Evolutionary conservation across 2,329 filamentous ascomycete genomes (phyloP).

Genomic region (Fusarium praegraminearum): DNA sequence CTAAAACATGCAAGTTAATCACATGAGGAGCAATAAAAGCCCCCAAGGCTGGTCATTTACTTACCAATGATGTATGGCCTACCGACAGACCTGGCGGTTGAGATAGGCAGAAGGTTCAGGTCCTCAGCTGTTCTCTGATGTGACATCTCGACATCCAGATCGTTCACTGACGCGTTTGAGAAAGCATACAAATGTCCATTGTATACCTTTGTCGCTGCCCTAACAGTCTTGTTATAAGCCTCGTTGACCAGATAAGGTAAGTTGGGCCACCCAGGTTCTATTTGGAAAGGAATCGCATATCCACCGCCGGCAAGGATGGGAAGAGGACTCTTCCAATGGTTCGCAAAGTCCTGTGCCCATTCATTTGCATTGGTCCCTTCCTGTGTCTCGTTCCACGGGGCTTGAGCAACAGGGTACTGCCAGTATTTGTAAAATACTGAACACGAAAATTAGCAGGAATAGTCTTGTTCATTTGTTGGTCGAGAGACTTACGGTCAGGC

Average conservation of each 20-base stretch:
- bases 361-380: not conserved
- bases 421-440: slow-evolving; percentile 6
- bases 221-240: not conserved
- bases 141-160: not conserved
- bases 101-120: not conserved
- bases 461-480: accelerated
- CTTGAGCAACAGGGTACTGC: not conserved
- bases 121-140: not conserved
- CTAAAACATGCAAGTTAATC: not conserved
- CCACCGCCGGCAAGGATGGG: not conserved
- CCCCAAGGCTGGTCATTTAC: not conserved
- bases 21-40: too few relatives aligned
- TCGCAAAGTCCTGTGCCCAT: not conserved
- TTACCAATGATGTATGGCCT: not conserved
- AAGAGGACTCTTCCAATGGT: not conserved
- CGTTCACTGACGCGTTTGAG: not conserved
- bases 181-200: slow-evolving; percentile 4
- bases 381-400: not conserved
- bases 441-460: not conserved
- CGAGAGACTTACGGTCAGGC: not conserved
- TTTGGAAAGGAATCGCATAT: not conserved
- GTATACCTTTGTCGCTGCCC: not conserved
- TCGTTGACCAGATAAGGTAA: not conserved
- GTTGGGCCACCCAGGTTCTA: not conserved
- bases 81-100: not conserved